Percentiles rank a stretch among this genome's conserved stretches.
Conservation (phyloP, 805 yeast genomes). For the Metschnikowia drakensbergensis region DNA sequence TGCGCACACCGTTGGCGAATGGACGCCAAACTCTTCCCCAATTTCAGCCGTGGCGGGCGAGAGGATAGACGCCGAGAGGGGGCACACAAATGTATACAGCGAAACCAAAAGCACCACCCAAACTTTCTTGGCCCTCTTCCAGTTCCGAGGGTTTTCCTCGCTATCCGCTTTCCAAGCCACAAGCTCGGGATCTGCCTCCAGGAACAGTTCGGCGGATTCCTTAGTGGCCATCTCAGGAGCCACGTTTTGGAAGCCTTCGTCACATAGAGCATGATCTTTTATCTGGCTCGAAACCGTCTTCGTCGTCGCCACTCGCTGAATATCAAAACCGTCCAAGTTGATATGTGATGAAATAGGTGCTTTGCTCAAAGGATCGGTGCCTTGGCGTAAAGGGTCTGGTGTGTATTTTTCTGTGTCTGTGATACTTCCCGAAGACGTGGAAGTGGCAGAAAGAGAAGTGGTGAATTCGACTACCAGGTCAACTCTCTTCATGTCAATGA, state of each 20-base stretch:
- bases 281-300: slow-evolving; percentile 27
- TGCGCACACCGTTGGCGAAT: slow-evolving; percentile 22
- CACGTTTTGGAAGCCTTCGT: slow-evolving; percentile 6
- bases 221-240: slow-evolving; percentile 28
- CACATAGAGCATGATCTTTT: neutral
- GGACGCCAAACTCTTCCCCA: slow-evolving; percentile 28
- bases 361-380: neutral
- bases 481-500: neutral
- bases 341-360: neutral
- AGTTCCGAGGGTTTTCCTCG: slow-evolving; percentile 35
- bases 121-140: slow-evolving; percentile 24
- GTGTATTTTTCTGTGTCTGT: neutral
- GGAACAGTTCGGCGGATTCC: slow-evolving; percentile 31
- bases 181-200: slow-evolving; percentile 34
- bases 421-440: neutral
- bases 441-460: neutral
- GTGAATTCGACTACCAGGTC: neutral
- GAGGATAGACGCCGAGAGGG: slow-evolving; percentile 39
- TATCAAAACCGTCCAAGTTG: slow-evolving; percentile 19
- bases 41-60: slow-evolving; percentile 35
- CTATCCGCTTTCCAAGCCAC: slow-evolving; percentile 34
- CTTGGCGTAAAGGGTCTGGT: neutral
- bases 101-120: slow-evolving; percentile 27
- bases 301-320: slow-evolving; percentile 31
- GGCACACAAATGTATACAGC: slow-evolving; percentile 35